These are phyloP conservation scores for Heterobasidion irregulare DNA, from an alignment of 1,284 basidiomycete species.

Conservation along the genomic window DNA sequence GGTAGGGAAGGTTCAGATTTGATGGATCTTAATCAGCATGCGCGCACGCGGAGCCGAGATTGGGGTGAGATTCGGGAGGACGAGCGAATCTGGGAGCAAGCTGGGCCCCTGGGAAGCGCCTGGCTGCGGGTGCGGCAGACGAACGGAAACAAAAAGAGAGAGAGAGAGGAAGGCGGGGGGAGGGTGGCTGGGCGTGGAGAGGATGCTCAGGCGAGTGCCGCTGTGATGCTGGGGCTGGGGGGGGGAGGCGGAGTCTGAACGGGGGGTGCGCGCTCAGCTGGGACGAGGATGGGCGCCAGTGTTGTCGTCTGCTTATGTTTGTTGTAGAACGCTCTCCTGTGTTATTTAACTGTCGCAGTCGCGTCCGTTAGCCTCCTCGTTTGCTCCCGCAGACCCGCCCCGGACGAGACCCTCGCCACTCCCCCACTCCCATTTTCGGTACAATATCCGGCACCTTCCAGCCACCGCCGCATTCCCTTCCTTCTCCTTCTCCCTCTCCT, in stretches of 20 bases:
- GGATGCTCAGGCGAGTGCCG: background rate
- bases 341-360: too few species aligned
- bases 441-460: background rate
- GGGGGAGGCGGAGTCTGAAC: background rate
- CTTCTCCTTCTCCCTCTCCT: background rate
- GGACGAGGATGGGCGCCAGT: background rate
- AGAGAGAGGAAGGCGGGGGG: background rate
- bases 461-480: background rate
- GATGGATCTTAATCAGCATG: background rate
- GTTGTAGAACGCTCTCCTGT: too few species aligned
- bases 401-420: slow-evolving; percentile 2
- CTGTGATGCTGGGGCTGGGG: background rate
- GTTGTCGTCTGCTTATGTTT: too few species aligned
- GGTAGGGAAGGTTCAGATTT: background rate
- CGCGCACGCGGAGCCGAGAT: background rate
- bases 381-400: too few species aligned
- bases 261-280: background rate
- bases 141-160: background rate
- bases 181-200: background rate
- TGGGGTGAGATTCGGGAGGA: background rate
- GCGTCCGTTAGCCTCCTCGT: too few species aligned
- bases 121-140: background rate
- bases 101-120: background rate
- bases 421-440: background rate
- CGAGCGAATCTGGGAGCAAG: background rate